A percentile compares a stretch with the other conserved stretches of the same genome.
phyloP scores from a whole-genome alignment of 2,329 filamentous ascomycete genomes.

The Ophiostoma quercus region DNA sequence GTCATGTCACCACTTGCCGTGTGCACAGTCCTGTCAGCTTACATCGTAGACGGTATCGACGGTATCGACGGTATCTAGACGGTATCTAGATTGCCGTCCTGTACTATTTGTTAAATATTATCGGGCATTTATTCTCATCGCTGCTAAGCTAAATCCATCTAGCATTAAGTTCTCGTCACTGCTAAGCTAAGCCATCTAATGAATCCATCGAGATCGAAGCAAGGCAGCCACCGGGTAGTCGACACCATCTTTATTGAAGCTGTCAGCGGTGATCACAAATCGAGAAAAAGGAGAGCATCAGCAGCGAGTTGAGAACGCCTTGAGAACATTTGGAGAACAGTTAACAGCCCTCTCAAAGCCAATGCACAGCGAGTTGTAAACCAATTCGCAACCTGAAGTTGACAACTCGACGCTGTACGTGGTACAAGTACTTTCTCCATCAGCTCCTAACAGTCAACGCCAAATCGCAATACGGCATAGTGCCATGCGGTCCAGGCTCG shows the following conservation, averaged over 20 bases:
- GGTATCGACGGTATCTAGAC: not conserved
- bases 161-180: no score
- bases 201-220: not conserved
- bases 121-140: no score
- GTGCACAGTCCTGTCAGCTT: not conserved
- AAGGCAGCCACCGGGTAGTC: not conserved
- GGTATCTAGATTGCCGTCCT: not conserved
- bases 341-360: not conserved
- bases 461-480: conserved; percentile 9
- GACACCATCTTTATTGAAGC: not conserved
- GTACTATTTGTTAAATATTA: not conserved
- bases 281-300: not conserved
- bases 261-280: not conserved
- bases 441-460: not conserved
- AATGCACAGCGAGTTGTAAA: not conserved
- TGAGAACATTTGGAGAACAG: not conserved
- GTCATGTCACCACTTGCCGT: not conserved
- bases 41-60: not conserved
- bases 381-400: not conserved
- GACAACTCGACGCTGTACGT: not conserved
- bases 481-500: conserved; percentile 3
- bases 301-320: not conserved
- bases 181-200: no score
- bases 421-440: not conserved
- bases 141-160: no score